Conservation (phyloP, 2,329 filamentous ascomycete genomes). For the Sarocladiaceae sp. region DNA sequence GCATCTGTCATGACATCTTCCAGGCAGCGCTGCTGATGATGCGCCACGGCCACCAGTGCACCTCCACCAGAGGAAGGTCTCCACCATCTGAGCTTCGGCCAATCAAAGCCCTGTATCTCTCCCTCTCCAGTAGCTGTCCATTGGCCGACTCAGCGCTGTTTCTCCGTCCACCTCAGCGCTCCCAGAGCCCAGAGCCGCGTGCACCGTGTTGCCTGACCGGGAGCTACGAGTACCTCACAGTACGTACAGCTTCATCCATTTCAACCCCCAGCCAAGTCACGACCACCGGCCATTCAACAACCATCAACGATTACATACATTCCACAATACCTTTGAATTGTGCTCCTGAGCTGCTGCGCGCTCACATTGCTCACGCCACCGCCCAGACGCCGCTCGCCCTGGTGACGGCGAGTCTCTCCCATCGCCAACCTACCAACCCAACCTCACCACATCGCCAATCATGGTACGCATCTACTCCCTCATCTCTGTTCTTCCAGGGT, state of each 20-base stretch:
- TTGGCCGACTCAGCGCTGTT: background rate
- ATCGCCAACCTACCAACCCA: slow-evolving; percentile 12
- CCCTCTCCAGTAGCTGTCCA: background rate
- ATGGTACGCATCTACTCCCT: slow-evolving; percentile 21
- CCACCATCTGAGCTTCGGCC: slow-evolving; percentile 4
- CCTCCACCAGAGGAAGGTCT: background rate
- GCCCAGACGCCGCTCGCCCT: background rate
- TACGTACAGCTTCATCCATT: slow-evolving; percentile 12
- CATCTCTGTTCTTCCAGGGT: background rate
- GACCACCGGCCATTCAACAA: slow-evolving; percentile 12
- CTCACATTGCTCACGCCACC: slow-evolving; percentile 9
- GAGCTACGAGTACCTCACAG: too few species aligned
- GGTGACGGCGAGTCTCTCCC: slow-evolving; percentile 9
- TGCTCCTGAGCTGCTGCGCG: background rate
- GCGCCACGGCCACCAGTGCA: background rate
- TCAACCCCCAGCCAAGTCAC: slow-evolving; percentile 19
- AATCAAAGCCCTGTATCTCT: background rate
- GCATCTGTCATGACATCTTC: slow-evolving; percentile 1
- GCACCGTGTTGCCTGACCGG: slow-evolving; percentile 31
- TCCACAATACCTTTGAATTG: background rate
- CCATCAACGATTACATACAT: slow-evolving; percentile 13
- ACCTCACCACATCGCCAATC: slow-evolving; percentile 14
- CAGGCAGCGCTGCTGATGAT: slow-evolving; percentile 9
- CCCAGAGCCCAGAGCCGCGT: slow-evolving; percentile 1
- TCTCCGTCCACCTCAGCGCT: background rate